Evolutionary conservation across 2,329 filamentous ascomycete species (phyloP), one percentile per base, ranked within the genome.

Genomic region (Acephala macrosclerotiorum): DNA sequence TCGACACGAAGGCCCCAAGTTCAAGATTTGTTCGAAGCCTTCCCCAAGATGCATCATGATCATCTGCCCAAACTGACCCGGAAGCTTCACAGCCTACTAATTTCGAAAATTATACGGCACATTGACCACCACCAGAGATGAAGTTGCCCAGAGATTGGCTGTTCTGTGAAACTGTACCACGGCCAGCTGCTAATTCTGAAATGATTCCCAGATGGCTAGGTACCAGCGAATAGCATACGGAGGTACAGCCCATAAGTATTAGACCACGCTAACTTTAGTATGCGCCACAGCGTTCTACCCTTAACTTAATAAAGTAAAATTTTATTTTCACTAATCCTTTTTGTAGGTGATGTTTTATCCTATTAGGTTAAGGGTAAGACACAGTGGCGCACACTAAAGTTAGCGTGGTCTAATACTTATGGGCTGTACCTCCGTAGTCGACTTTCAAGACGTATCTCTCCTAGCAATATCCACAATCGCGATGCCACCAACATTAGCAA

Each of bases 21-120:
- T 38, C n/a, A 57, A 47, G 33, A 40, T 29, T 53, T 29, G 49
- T 29, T 53, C 49, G 14, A 14, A 33, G 49, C 25, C 26, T 53
- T 53, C 25, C 14, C 25, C 26, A 22, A 40, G 11, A 57, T 33
- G 4, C 35, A 35, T 51, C 29, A 61, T 68, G 69, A 65, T 70
- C 69, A 70, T 68, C 65, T 70, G 69, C 64, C 61, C 65, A 36
- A 6, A 45, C 29, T 42, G 20, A 42, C 45, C 18, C 26, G 47
- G 58, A 51, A 53, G 47, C 49, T 51, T 63, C 64, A 66, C 62
- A 67, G 61, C 65, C 65, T 35, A 36, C 49, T 53, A 3, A 14
- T 11, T 40, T 57, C 59, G 58, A 60, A 6, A 65, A 63, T 58
- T 60, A 51, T 60, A 65, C 66, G 63, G 66, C 42, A 57, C 40